Evolutionary conservation across 108 stramenopile genomes (phyloP), one percentile per base, ranked within the genome.

Genomic region (Nitzschia sp.): DNA sequence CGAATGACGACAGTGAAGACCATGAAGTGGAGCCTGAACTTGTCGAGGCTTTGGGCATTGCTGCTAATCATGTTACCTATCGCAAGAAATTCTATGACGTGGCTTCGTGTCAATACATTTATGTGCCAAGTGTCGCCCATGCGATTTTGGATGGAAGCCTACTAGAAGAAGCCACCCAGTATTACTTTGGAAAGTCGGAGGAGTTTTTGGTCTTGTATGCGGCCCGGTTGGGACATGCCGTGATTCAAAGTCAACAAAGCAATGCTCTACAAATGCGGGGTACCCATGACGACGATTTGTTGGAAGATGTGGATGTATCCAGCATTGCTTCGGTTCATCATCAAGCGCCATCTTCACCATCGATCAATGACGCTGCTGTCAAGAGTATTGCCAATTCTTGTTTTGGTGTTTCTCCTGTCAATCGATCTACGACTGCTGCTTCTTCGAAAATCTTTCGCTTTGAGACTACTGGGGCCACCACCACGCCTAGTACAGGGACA

Each of bases 1-100:
- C 8, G 19, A 36, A 36, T 15, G n/a, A 18, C 27, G 26, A 8
- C 2, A 34, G 17, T 15, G 47, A 48, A 29, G 47, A 65, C 6
- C 24, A 27, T 49, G 32, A n/a, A n/a, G 15, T 65, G 5, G 64
- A 65, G 29, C 35, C 32, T 18, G 64, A 65, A 30, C 46, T 47
- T 3, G 24, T 49, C 18, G 64, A 65, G 29, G 64, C 64, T 5
- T 49, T 65, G 64, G 64, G 64, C 4, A 65, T 65, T 49, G 64
- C 64, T 15, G 64, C 64, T 47, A 47, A 65, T 65, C 64, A 24
- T 49, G 64, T 65, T 4, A 26, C 47, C 48, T 48, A 49, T 30
- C 47, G 27, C 2, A 19, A 46, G 17, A 62, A 42, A 24, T 62
- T 42, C 38, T 62, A 42, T 31, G 61, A 62, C 36, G 61, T 21